Evolutionary conservation across 1,284 basidiomycete species (phyloP).

Genomic region (Moniliophthora roreri): DNA sequence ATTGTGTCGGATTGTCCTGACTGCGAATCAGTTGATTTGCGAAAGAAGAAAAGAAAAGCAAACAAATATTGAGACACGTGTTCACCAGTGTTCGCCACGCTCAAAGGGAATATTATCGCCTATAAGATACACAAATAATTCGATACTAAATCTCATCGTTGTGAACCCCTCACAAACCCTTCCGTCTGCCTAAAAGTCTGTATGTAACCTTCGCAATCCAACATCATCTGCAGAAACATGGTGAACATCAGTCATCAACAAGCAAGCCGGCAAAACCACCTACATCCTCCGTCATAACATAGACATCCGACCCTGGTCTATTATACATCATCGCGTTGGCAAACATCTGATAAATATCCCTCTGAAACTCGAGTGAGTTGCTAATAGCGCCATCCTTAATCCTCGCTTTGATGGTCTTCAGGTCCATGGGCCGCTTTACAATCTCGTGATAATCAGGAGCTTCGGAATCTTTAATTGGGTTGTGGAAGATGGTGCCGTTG

Average conservation of each 20-base stretch:
- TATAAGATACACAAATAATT: neutral
- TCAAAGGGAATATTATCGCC: too few species aligned
- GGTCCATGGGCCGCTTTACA: conserved; percentile 89
- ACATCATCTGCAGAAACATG: conserved; percentile 70
- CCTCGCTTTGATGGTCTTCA: conserved; percentile 83
- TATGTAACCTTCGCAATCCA: conserved; percentile 77
- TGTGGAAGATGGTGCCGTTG: conserved; percentile 87
- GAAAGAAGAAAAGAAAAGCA: too few species aligned
- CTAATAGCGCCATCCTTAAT: conserved; percentile 82
- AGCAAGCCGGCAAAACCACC: conserved; percentile 23
- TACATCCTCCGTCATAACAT: conserved; percentile 88
- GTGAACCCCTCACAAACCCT: conserved; percentile 49
- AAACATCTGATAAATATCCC: conserved; percentile 91
- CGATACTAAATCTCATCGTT: neutral
- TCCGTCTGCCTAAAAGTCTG: conserved; percentile 77
- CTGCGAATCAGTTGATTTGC: too few species aligned
- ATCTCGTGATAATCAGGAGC: conserved; percentile 91
- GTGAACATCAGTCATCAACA: conserved; percentile 11
- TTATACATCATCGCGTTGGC: conserved; percentile 98
- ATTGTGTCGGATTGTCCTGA: neutral
- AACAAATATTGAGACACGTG: too few species aligned
- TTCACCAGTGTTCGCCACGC: too few species aligned
- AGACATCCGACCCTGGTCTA: conserved; percentile 77
- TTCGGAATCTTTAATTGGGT: conserved; percentile 84
- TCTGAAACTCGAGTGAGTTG: conserved; percentile 83